Evolutionary conservation across 441 rosid species (phyloP), one percentile per base, ranked within the genome.

Genomic region (Pelargonium citronellum): DNA sequence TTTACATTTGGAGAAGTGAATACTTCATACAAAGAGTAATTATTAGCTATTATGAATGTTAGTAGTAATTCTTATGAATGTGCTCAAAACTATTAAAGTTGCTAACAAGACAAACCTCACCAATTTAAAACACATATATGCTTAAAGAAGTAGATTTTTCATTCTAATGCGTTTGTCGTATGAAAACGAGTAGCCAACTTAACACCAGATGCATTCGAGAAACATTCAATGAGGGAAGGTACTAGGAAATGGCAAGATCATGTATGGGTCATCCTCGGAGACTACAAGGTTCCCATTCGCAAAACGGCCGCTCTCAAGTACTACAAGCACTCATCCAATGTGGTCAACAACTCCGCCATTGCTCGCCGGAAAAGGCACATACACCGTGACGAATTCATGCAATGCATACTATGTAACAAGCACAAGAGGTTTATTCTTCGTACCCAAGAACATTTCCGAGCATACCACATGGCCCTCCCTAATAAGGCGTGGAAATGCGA

Each of bases 341-440:
- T 5, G 11, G 64, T 17, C 12, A 60, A 60, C 30, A 13, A 49
- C 57, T 12, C 57, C 16, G 57, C 57, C 57, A 49, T 49, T 11
- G 57, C 57, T 49, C 12, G 64, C 24, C 30, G 64, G 11, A 60
- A 19, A 22, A 60, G 30, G 64, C 5, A 22, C 4, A 3, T 60
- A 0, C 64, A 60, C 12, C 24, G 64, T 4, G 64, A 60, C 30
- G 64, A 60, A n/a, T 60, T 60, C 64, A 60, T 60, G 6, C 9
- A 9, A 9, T 60, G 64, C 64, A 17, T 20, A 2, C 1, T 10
- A 19, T 60, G 64, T 16, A 16, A 16, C 30, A 60, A 60, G 5
- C 22, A 60, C 24, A 60, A 22, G 64, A 60, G 64, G 30, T 60
- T 60, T 16, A 17, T 19, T 60, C 64, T 60, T 7, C 64, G 64